phyloP scores from a whole-genome alignment of 768 basidiomycete species.

The Termitomyces sp. region DNA sequence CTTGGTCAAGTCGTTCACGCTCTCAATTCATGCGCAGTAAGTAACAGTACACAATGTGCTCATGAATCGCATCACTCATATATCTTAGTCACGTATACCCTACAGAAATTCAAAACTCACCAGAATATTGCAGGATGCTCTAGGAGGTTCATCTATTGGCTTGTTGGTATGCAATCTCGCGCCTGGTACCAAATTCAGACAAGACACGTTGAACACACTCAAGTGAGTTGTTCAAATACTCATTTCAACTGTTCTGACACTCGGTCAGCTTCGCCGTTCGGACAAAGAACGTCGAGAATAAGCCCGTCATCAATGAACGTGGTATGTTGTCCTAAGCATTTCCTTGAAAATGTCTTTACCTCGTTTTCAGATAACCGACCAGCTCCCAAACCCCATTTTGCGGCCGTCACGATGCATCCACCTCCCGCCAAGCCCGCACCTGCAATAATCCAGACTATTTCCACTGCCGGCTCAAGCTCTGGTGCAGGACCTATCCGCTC shows the following conservation, averaged over 20 bases:
- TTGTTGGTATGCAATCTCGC: slow-evolving; percentile 86
- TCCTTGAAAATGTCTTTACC: neutral
- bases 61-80: neutral
- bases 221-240: slow-evolving; percentile 50
- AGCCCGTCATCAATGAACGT: slow-evolving; percentile 72
- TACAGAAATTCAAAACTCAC: slow-evolving; percentile 91
- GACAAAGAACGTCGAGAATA: slow-evolving; percentile 86
- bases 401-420: slow-evolving; percentile 48
- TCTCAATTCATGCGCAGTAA: slow-evolving; percentile 67
- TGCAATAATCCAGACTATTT: slow-evolving; percentile 40
- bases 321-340: slow-evolving; percentile 37
- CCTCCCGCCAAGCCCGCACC: slow-evolving; percentile 42
- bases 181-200: slow-evolving; percentile 75
- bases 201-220: slow-evolving; percentile 89
- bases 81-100: slow-evolving; percentile 65
- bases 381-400: slow-evolving; percentile 58
- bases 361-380: slow-evolving; percentile 52
- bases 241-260: neutral
- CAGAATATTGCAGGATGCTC: slow-evolving; percentile 84
- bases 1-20: slow-evolving; percentile 88
- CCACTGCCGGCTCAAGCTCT: slow-evolving; percentile 27
- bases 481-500: slow-evolving; percentile 21
- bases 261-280: slow-evolving; percentile 65
- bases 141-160: slow-evolving; percentile 78
- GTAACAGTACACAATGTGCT: slow-evolving; percentile 17